Percentiles rank a stretch among this genome's conserved stretches.
Conservation (phyloP, 2,329 filamentous ascomycete genomes). For the Apiospora rasikravindrae region DNA sequence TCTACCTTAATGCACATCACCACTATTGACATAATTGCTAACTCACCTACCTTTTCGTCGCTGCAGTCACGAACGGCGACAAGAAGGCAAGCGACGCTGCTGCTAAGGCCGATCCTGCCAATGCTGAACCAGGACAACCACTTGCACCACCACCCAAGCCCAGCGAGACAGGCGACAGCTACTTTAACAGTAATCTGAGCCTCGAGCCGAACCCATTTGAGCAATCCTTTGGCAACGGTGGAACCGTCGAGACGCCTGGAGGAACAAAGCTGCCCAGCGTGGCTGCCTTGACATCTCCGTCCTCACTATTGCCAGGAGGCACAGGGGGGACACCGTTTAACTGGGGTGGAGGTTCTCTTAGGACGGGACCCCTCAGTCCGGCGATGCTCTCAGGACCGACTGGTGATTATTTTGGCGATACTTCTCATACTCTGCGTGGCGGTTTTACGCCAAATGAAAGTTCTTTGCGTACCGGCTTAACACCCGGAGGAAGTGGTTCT, state of each 20-base stretch:
- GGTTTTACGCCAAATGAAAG: slow-evolving; percentile 98
- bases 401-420: slow-evolving; percentile 88
- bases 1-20: slow-evolving; percentile 4
- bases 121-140: slow-evolving; percentile 66
- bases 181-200: slow-evolving; percentile 71
- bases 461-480: slow-evolving; percentile 86
- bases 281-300: slow-evolving; percentile 88
- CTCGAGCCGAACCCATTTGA: slow-evolving; percentile 97
- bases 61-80: slow-evolving; percentile 49
- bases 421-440: slow-evolving; percentile 72
- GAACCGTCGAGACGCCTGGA: slow-evolving; percentile 78
- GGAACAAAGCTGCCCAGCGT: slow-evolving; percentile 86
- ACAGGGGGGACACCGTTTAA: slow-evolving; percentile 75
- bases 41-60: slow-evolving; percentile 21
- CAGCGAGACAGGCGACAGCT: slow-evolving; percentile 58
- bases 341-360: slow-evolving; percentile 83
- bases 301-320: slow-evolving; percentile 77
- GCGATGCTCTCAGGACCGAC: slow-evolving; percentile 92
- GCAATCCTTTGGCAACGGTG: slow-evolving; percentile 79
- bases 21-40: slow-evolving; percentile 9
- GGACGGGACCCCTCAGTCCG: slow-evolving; percentile 91
- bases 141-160: slow-evolving; percentile 75
- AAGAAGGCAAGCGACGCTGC: slow-evolving; percentile 50
- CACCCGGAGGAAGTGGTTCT: slow-evolving; percentile 91
- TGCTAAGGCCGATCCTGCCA: slow-evolving; percentile 57